phyloP scores from a whole-genome alignment of 257 asterid species.

The Osmanthus fragrans region DNA sequence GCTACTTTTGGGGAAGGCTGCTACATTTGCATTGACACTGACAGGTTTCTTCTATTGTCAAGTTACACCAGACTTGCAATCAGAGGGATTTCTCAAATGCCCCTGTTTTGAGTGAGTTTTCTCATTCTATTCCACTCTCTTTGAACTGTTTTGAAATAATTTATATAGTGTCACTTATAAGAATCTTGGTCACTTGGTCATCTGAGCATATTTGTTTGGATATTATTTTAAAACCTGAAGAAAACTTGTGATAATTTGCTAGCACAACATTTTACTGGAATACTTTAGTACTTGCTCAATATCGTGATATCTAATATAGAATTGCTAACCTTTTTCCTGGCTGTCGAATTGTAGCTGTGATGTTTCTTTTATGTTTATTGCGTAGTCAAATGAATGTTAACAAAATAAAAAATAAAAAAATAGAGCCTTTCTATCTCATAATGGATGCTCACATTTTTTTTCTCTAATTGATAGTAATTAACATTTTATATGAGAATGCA shows the following conservation, averaged over 20 bases:
- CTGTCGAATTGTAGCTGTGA: neutral
- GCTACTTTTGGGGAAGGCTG: constrained; percentile 85
- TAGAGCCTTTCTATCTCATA: neutral
- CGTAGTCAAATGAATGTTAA: neutral
- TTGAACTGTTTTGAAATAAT: constrained; percentile 14
- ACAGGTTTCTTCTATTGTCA: constrained; percentile 89
- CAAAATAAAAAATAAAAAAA: neutral
- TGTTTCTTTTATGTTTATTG: neutral
- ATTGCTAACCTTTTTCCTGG: neutral
- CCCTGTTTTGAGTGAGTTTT: constrained; percentile 67
- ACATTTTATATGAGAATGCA: neutral
- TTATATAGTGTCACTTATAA: neutral
- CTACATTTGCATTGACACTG: constrained; percentile 78
- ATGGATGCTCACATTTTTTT: neutral
- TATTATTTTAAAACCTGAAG: constrained; percentile 1
- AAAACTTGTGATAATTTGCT: neutral
- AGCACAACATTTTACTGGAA: neutral
- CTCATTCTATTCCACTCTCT: constrained; percentile 20
- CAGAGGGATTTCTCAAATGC: constrained; percentile 54
- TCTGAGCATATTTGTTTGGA: constrained; percentile 15
- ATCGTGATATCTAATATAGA: neutral
- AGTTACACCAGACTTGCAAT: constrained; percentile 48
- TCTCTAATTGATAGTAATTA: neutral
- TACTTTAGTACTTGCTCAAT: neutral
- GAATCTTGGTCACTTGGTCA: constrained; percentile 18